Evolutionary conservation across 1,284 basidiomycete genomes (phyloP), one percentile per base, ranked within the genome.

Genomic region (Dichomitus squalens): DNA sequence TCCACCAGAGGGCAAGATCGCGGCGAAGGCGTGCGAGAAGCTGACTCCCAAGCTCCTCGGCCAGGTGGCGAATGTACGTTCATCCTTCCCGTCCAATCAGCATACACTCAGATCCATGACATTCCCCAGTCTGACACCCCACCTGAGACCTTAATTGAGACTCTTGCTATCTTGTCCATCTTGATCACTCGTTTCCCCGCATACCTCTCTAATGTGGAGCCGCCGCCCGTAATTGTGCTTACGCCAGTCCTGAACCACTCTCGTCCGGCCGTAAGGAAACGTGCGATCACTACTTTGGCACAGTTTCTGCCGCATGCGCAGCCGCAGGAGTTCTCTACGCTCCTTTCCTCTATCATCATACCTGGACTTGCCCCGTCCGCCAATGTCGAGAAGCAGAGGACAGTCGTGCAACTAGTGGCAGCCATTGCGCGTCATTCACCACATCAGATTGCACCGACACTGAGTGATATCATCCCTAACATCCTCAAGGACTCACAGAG

Each of bases 161-260:
- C 92, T 0, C 81, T 98, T 11, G 90, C 95, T 39, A 95, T 96
- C 56, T 80, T 98, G 18, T 89, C 93, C 8, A 96, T 98, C 70
- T 84, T 98, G 60, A 93, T 96, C 71, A 83, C 83, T 59, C 89
- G 95, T 40, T 96, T 96, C 79, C 90, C 91, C 12, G 75, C 79
- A 34, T 83, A 90, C 60, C 75, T 93, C n/a, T 75, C 86, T 4
- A 79, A 81, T 67, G 70, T 85, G 63, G 66, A 76, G 60, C 76
- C 85, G 57, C 74, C 85, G 16, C 89, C 93, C 3, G 78, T 97
- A 12, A 72, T 79, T 12, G 85, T 89, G 16, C 83, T 97, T 46
- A 84, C 88, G 0, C 88, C 90, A 35, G 82, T 96, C 27, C 82
- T 97, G 25, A 79, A 80, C 8, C 88, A 93, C 69, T 66, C 86